phyloP scores from a whole-genome alignment of 129 eudicot species.

The Tanacetum coccineum region DNA sequence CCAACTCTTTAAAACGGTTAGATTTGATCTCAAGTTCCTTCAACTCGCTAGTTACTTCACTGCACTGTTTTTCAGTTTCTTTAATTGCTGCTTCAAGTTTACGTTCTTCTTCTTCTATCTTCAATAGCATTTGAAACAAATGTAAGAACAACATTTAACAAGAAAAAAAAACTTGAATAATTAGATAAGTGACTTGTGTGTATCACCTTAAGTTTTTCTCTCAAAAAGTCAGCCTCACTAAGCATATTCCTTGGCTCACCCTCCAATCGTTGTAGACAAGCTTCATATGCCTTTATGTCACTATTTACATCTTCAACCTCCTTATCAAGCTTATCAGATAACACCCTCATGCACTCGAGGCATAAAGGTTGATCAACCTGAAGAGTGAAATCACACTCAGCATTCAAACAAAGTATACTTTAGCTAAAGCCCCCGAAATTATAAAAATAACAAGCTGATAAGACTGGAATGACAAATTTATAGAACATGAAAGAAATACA shows the following conservation, averaged over 20 bases:
- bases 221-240: constrained; percentile 79
- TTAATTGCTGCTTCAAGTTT: constrained; percentile 97
- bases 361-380: constrained; percentile 97
- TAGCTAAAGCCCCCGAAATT: no score
- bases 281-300: constrained; percentile 90
- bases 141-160: background rate
- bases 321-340: constrained; percentile 94
- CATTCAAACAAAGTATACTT: no score
- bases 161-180: background rate
- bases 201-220: constrained; percentile 80
- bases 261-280: constrained; percentile 86
- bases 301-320: constrained; percentile 96
- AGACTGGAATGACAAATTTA: no score
- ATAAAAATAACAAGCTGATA: no score
- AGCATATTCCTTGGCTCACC: constrained; percentile 82
- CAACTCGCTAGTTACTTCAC: constrained; percentile 80
- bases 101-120: constrained; percentile 98
- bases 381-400: background rate
- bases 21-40: constrained; percentile 89
- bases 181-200: background rate
- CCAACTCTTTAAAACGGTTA: constrained; percentile 87
- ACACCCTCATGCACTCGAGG: constrained; percentile 95
- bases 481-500: no score
- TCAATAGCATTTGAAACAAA: constrained; percentile 18
- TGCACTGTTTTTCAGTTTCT: constrained; percentile 91